A percentile compares a stretch with the other conserved stretches of the same genome.
Conservation (phyloP, 768 basidiomycete species). For the Pisolithus marmoratus region DNA sequence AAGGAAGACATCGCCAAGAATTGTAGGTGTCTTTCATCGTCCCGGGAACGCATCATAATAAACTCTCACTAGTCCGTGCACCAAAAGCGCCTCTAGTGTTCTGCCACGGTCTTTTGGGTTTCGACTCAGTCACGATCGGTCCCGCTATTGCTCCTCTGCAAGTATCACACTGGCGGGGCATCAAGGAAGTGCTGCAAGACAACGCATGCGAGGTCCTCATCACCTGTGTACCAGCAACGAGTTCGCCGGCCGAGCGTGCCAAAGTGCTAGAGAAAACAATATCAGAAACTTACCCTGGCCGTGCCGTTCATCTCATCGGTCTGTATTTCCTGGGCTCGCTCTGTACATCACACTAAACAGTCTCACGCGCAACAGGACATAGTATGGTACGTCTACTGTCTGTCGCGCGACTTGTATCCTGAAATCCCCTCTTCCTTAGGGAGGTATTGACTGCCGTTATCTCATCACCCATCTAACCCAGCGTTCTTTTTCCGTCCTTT, state of each 20-base stretch:
- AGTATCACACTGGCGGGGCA: constrained; percentile 95
- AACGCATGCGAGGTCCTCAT: constrained; percentile 89
- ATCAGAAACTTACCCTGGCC: constrained; percentile 71
- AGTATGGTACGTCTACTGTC: constrained; percentile 49
- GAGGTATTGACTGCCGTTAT: constrained; percentile 88
- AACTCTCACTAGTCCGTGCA: constrained; percentile 50
- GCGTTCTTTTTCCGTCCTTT: constrained; percentile 75
- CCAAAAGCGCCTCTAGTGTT: constrained; percentile 87
- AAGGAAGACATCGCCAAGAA: constrained; percentile 45
- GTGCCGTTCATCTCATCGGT: constrained; percentile 85
- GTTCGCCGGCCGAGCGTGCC: constrained; percentile 82
- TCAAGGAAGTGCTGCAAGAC: constrained; percentile 85
- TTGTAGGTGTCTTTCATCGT: constrained; percentile 41
- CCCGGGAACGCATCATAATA: not conserved
- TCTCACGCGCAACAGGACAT: constrained; percentile 46
- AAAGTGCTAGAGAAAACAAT: constrained; percentile 84
- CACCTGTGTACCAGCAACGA: constrained; percentile 90
- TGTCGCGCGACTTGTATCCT: not conserved
- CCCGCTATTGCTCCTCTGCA: constrained; percentile 73
- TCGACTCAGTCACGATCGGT: constrained; percentile 79
- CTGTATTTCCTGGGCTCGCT: constrained; percentile 8
- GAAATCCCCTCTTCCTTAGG: constrained; percentile 40
- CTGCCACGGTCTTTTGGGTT: constrained; percentile 91
- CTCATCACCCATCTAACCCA: constrained; percentile 79
- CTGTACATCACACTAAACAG: constrained; percentile 3